Percentiles rank a stretch among this genome's conserved stretches.
Evolutionary conservation across 2,329 filamentous ascomycete genomes (phyloP).

Genomic region (Teratosphaeria nubilosa): DNA sequence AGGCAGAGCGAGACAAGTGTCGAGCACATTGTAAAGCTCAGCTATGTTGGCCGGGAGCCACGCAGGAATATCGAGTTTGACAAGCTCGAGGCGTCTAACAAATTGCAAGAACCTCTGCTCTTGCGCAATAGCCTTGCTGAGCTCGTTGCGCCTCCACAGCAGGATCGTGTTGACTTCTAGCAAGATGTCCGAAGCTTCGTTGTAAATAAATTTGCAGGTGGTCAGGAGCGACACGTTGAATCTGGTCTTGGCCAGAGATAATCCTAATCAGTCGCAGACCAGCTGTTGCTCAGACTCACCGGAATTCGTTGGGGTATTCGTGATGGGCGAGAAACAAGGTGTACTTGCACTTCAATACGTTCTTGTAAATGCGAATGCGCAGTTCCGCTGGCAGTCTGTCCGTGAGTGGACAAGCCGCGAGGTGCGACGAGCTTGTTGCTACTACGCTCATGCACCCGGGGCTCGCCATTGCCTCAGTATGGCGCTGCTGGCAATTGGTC

Average conservation of each 20-base stretch:
- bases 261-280: neutral
- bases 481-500: neutral
- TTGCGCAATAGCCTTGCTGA: neutral
- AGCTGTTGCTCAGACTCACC: neutral
- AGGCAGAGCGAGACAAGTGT: neutral
- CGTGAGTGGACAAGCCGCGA: neutral
- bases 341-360: neutral
- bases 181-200: neutral
- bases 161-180: neutral
- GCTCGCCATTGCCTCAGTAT: neutral
- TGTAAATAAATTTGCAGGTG: neutral
- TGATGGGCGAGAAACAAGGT: constrained; percentile 7
- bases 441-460: neutral
- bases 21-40: neutral
- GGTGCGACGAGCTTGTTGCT: neutral
- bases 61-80: neutral
- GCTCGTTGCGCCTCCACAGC: neutral
- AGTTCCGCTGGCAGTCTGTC: neutral
- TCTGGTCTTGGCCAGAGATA: neutral
- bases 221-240: neutral
- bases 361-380: neutral
- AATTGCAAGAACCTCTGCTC: neutral
- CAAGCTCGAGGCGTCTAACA: neutral
- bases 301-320: constrained; percentile 4
- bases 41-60: neutral